Percentiles rank a stretch among this genome's conserved stretches.
Conservation (phyloP, 495 filamentous ascomycete species). For the Chaetomidium leptoderma region DNA sequence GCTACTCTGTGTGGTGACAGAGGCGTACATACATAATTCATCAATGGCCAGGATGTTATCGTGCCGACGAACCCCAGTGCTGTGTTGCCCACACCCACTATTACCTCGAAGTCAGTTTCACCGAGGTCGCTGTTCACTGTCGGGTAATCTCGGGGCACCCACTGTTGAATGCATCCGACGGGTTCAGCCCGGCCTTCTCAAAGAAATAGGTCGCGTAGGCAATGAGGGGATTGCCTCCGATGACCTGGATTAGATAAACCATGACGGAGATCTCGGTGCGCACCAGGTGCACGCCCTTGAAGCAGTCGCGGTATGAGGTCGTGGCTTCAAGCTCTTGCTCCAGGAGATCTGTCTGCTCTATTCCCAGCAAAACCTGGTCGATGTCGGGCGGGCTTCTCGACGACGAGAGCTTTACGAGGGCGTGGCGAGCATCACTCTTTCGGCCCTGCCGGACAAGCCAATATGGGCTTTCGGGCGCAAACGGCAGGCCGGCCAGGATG, state of each 20-base stretch:
- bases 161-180: conserved; percentile 47
- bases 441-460: conserved; percentile 60
- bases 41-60: conserved; percentile 50
- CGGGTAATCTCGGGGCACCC: conserved; percentile 30
- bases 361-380: conserved; percentile 48
- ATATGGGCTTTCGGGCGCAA: conserved; percentile 62
- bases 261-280: conserved; percentile 53
- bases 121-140: too few species aligned
- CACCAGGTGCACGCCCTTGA: conserved; percentile 50
- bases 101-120: too few species aligned
- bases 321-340: conserved; percentile 56
- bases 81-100: conserved; percentile 42
- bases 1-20: not conserved
- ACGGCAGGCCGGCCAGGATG: conserved; percentile 51
- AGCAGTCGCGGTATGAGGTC: conserved; percentile 52
- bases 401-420: conserved; percentile 42
- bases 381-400: conserved; percentile 13
- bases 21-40: conserved; percentile 23
- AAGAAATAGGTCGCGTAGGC: conserved; percentile 64
- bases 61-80: conserved; percentile 47
- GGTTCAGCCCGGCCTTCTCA: conserved; percentile 53
- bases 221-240: conserved; percentile 50
- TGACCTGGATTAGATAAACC: conserved; percentile 49
- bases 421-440: conserved; percentile 44
- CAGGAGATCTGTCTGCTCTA: conserved; percentile 57